Evolutionary conservation across 2,329 filamentous ascomycete genomes (phyloP).

Genomic region (Cadophora sp.): DNA sequence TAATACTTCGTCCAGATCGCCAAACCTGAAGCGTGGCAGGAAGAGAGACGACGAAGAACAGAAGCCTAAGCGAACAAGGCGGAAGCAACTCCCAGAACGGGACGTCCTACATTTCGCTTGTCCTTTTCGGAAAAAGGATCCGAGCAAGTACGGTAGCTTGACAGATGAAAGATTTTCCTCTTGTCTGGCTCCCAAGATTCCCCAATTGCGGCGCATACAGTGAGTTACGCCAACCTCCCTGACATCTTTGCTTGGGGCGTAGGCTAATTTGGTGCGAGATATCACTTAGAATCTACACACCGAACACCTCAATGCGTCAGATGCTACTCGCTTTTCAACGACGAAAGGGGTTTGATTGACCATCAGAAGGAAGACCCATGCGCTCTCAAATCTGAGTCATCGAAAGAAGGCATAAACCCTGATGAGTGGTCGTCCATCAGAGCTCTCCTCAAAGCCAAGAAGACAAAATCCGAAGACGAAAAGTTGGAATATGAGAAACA

Average conservation of each 20-base stretch:
- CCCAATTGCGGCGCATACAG: background rate
- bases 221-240: background rate
- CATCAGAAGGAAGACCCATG: background rate
- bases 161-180: conserved; percentile 3
- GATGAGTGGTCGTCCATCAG: background rate
- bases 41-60: conserved; percentile 1
- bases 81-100: background rate
- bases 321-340: background rate
- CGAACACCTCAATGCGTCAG: conserved; percentile 1
- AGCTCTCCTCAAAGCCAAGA: background rate
- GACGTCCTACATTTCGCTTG: background rate
- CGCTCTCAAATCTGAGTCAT: background rate
- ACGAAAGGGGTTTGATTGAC: background rate
- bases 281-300: background rate
- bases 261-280: background rate
- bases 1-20: background rate
- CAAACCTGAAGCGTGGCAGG: background rate
- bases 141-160: background rate
- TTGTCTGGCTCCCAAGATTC: conserved; percentile 3
- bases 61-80: background rate
- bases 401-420: conserved; percentile 1
- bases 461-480: background rate
- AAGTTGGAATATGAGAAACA: background rate
- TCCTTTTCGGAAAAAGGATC: background rate
- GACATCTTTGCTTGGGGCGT: no score